Conservation (phyloP, 495 filamentous ascomycete genomes). For the Xylaria telfairii region DNA sequence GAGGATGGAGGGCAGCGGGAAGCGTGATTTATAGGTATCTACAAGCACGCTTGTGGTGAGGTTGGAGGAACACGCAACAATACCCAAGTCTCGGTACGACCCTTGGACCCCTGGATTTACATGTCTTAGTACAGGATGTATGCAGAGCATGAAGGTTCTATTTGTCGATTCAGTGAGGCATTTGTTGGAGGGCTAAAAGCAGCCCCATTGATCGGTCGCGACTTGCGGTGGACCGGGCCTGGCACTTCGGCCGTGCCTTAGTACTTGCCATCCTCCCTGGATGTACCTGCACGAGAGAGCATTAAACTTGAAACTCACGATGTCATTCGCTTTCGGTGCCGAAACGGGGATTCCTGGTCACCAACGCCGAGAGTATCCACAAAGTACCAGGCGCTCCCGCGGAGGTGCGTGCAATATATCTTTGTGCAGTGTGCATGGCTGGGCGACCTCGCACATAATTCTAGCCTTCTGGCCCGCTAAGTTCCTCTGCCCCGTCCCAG, state of each 20-base stretch:
- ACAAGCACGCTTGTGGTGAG: slow-evolving; percentile 4
- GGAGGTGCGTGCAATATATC: not conserved
- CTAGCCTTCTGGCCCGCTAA: too few species aligned
- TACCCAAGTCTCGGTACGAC: not conserved
- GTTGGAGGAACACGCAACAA: slow-evolving; percentile 4
- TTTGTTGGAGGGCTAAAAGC: slow-evolving; percentile 24
- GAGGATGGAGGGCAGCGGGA: not conserved
- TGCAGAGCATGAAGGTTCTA: not conserved
- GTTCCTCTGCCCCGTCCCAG: not conserved
- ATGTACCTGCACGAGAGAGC: slow-evolving; percentile 8
- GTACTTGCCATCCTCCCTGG: too few species aligned
- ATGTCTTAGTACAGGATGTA: not conserved
- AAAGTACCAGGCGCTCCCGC: not conserved
- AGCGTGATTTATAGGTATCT: slow-evolving; percentile 25
- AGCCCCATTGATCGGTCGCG: slow-evolving; percentile 21
- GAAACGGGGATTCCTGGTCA: slow-evolving; percentile 12
- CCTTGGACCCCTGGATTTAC: slow-evolving; percentile 20
- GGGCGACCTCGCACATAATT: not conserved
- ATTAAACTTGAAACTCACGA: slow-evolving; percentile 18
- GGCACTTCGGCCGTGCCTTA: not conserved
- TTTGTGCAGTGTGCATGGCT: too few species aligned
- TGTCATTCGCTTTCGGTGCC: slow-evolving; percentile 19
- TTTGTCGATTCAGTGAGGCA: slow-evolving; percentile 19
- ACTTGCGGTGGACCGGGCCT: not conserved
- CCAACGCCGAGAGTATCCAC: slow-evolving; percentile 16